Evolutionary conservation across 805 yeast genomes (phyloP), one percentile per base, ranked within the genome.

Genomic region (Saccharomycopsis synnaedendra): DNA sequence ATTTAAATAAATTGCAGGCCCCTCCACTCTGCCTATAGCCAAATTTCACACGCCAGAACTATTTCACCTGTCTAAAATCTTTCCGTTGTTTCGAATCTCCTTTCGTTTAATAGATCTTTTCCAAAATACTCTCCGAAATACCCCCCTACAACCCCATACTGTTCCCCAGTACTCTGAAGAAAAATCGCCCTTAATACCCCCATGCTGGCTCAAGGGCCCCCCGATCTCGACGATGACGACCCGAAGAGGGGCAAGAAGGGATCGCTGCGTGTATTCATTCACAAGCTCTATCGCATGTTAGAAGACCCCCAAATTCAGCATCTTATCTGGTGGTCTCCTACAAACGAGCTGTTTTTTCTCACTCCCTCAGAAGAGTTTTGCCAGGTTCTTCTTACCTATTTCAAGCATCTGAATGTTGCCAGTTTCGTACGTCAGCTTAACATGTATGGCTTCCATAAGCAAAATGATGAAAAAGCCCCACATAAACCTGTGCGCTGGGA

Each of bases 281-380:
- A 89, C 64, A 90, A 90, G 61, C 74, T 90, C 30, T 89, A 85
- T 69, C 79, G 82, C 54, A 90, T 90, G 94, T 72, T 90, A 43
- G 95, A 89, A 57, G 96, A 90, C 60, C 68, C 69, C 3, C 64
- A 74, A 32, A 67, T 90, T 34, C 67, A 75, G 48, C 93, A 83
- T 59, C 70, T 90, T 37, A 90, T 90, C 29, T 81, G 90, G 80
- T 90, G 97, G 97, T 65, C 86, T 1, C 70, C 76, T 7, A 58
- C 78, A 7, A 75, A 76, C 51, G 85, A 80, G 43, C 76, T 89
- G 4, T 93, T 93, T 57, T 74, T 78, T 48, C 77, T 90, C n/a
- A 65, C 75, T 4, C 96, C 96, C 0, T 82, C 83, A 44, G 96
- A 89, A 61, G 89, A 82, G 61, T 89, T 93, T 58, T 77, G 90